A percentile compares a stretch with the other conserved stretches of the same genome.
phyloP scores from a whole-genome alignment of 331 rosid genomes.

The Cydonia oblonga region DNA sequence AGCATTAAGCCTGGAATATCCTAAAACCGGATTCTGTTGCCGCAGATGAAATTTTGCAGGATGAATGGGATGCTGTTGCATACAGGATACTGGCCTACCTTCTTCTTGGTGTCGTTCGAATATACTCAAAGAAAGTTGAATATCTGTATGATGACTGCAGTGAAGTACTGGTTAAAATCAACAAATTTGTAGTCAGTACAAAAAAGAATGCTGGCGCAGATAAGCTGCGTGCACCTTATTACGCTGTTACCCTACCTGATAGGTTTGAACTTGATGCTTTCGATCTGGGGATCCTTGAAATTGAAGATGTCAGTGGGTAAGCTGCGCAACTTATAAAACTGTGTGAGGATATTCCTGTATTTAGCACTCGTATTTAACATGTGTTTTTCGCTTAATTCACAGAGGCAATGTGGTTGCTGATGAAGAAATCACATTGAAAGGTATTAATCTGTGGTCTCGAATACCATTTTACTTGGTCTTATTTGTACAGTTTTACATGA shows the following conservation, averaged over 20 bases:
- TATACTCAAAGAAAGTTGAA: slow-evolving; percentile 65
- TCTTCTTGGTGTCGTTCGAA: slow-evolving; percentile 80
- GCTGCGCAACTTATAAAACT: slow-evolving; percentile 16
- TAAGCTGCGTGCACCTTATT: slow-evolving; percentile 22
- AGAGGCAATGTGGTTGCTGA: slow-evolving; percentile 44
- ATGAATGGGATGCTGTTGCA: slow-evolving; percentile 41
- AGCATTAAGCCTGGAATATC: no score
- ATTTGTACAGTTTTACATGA: slow-evolving; percentile 12
- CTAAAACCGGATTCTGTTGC: not conserved
- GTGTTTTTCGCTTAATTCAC: slow-evolving; percentile 14
- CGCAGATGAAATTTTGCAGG: slow-evolving; percentile 64
- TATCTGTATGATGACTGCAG: slow-evolving; percentile 54
- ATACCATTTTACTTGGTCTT: not conserved
- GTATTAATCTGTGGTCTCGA: slow-evolving; percentile 26
- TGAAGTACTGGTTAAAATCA: slow-evolving; percentile 35
- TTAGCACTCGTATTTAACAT: slow-evolving; percentile 1
- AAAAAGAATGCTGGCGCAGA: slow-evolving; percentile 23
- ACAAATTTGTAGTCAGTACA: slow-evolving; percentile 31
- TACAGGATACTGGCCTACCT: slow-evolving; percentile 77
- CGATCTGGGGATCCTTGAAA: slow-evolving; percentile 61
- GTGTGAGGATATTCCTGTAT: not conserved
- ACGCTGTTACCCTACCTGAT: slow-evolving; percentile 48
- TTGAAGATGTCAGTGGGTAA: slow-evolving; percentile 52
- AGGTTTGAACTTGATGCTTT: slow-evolving; percentile 69
- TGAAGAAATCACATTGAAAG: slow-evolving; percentile 74